A percentile compares a stretch with the other conserved stretches of the same genome.
Conservation (phyloP, 345 rosid species). For the Trapa bicornis region DNA sequence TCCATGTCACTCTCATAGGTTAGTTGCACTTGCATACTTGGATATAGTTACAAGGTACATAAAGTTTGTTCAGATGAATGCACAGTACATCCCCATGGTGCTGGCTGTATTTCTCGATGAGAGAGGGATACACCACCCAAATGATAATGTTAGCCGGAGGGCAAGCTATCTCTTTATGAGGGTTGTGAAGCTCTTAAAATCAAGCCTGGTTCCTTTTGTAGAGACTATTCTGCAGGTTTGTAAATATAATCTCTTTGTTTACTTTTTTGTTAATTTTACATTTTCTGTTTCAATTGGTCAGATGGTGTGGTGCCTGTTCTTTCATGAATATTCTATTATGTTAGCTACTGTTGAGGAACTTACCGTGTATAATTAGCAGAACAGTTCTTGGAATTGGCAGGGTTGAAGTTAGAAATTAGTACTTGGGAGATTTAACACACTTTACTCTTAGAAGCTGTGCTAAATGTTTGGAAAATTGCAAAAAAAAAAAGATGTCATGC, state of each 20-base stretch:
- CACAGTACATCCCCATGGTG: conserved; percentile 52
- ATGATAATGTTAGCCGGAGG: conserved; percentile 66
- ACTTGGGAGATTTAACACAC: not conserved
- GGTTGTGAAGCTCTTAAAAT: conserved; percentile 67
- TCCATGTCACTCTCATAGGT: conserved; percentile 77
- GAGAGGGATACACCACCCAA: conserved; percentile 89
- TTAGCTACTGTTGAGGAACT: not conserved
- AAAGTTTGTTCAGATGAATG: conserved; percentile 71
- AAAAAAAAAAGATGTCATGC: no score
- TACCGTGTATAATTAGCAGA: no score
- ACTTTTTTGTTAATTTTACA: not conserved
- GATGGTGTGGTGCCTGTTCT: not conserved
- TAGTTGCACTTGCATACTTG: conserved; percentile 76
- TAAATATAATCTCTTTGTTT: not conserved
- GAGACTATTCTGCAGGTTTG: conserved; percentile 78
- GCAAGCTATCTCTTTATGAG: conserved; percentile 89
- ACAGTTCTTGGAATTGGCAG: not conserved
- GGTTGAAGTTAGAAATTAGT: not conserved
- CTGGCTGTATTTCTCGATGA: conserved; percentile 80
- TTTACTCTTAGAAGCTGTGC: not conserved
- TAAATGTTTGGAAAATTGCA: not conserved
- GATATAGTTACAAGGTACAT: conserved; percentile 72
- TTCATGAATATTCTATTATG: not conserved
- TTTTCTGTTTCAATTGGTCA: not conserved
- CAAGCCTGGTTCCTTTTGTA: conserved; percentile 77